Conservation (phyloP, 768 basidiomycete species). For the Filobasidium floriforme region DNA sequence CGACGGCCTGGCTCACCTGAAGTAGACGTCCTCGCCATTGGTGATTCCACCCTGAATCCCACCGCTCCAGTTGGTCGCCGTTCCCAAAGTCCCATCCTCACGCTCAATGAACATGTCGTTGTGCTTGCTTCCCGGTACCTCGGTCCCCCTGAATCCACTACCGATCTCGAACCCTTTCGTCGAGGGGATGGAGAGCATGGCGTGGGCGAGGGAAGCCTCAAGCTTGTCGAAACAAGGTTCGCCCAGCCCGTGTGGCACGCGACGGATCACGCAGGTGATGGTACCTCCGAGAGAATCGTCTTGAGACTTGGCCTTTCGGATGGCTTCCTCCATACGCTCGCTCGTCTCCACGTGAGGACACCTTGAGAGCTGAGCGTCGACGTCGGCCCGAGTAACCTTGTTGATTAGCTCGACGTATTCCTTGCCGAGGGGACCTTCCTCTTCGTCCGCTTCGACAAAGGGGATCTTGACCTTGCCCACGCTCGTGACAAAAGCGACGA, state of each 20-base stretch:
- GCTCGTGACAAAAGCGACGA: conserved; percentile 92
- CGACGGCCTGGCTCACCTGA: conserved; percentile 56
- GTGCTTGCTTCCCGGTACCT: conserved; percentile 84
- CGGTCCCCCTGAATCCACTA: conserved; percentile 88
- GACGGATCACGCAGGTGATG: conserved; percentile 89
- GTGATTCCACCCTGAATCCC: conserved; percentile 97
- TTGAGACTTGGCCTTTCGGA: conserved; percentile 81
- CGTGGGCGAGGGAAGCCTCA: conserved; percentile 88
- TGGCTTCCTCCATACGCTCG: conserved; percentile 84
- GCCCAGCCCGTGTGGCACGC: conserved; percentile 80
- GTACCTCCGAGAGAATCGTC: conserved; percentile 97
- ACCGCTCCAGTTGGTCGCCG: conserved; percentile 89
- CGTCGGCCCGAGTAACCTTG: conserved; percentile 73
- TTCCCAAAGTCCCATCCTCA: conserved; percentile 53
- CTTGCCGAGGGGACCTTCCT: conserved; percentile 53
- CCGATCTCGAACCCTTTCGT: conserved; percentile 98
- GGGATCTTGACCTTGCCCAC: conserved; percentile 85
- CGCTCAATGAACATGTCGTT: conserved; percentile 68
- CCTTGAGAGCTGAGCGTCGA: conserved; percentile 76
- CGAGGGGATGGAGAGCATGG: conserved; percentile 97
- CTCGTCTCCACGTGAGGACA: conserved; percentile 88
- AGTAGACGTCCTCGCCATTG: conserved; percentile 95
- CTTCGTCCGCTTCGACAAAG: conserved; percentile 53
- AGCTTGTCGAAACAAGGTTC: conserved; percentile 99
- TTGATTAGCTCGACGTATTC: conserved; percentile 74